Percentiles rank a stretch among this genome's conserved stretches.
Conservation (phyloP, 192 early-diverging fungal species). For the Backusella morwellensis region DNA sequence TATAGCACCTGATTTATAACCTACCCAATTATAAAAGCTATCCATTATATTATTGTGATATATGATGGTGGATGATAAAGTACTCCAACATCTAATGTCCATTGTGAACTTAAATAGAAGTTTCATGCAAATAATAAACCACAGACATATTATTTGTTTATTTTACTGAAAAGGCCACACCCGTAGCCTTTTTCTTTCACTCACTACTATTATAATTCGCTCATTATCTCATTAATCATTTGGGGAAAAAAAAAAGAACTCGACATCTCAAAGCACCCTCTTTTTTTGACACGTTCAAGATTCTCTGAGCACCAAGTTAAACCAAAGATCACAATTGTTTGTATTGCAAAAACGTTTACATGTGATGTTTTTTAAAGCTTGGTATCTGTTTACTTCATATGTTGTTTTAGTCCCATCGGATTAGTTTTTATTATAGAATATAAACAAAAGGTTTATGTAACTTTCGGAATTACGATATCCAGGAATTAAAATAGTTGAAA, state of each 20-base stretch:
- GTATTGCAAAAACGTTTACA: neutral
- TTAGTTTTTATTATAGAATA: neutral
- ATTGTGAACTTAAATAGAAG: neutral
- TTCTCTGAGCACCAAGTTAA: neutral
- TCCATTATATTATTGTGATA: no score
- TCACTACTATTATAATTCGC: neutral
- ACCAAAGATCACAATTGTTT: neutral
- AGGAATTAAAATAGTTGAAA: neutral
- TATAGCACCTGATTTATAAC: no score
- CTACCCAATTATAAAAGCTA: no score
- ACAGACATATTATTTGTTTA: neutral
- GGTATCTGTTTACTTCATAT: neutral
- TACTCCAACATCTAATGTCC: no score
- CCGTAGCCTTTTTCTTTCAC: neutral
- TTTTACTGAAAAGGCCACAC: neutral
- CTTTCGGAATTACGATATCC: neutral
- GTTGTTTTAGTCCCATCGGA: neutral
- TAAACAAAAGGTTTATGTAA: neutral
- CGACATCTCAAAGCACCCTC: neutral
- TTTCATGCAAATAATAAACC: neutral
- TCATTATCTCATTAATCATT: neutral
- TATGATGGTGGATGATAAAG: no score
- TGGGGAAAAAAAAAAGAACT: neutral
- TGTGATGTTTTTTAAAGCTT: neutral
- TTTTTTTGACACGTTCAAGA: neutral